These are phyloP conservation scores for Solanum sitiens DNA, from an alignment of 257 asterid species.

Conservation along the genomic window DNA sequence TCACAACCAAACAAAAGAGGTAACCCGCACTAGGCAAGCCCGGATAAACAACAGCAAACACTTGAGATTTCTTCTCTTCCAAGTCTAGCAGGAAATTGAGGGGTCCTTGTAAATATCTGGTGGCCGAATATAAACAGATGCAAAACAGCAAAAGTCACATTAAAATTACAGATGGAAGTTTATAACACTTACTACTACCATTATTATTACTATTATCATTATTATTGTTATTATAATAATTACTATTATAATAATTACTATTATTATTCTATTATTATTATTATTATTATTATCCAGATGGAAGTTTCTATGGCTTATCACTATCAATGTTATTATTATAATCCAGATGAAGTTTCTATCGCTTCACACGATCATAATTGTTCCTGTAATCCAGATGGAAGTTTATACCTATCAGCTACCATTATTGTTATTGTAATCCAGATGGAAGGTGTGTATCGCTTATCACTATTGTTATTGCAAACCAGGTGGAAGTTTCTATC, in stretches of 20 bases:
- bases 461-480: not conserved
- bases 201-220: not conserved
- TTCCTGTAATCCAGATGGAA: not conserved
- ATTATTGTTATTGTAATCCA: not conserved
- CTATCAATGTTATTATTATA: not conserved
- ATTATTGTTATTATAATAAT: too few species aligned
- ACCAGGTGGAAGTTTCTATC: not conserved
- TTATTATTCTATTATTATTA: not conserved
- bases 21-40: not conserved
- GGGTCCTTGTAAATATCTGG: not conserved
- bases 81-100: not conserved
- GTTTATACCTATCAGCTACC: not conserved
- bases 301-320: not conserved
- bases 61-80: not conserved
- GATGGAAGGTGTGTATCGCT: not conserved
- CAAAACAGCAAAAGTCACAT: not conserved
- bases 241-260: too few species aligned
- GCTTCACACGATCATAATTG: not conserved
- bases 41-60: not conserved
- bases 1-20: not conserved
- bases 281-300: not conserved
- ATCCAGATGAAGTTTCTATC: not conserved
- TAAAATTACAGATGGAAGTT: not conserved
- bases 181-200: not conserved
- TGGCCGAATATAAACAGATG: not conserved